A percentile compares a stretch with the other conserved stretches of the same genome.
Evolutionary conservation across 2,329 filamentous ascomycete genomes (phyloP).

Genomic region (Colletotrichum godetiae): DNA sequence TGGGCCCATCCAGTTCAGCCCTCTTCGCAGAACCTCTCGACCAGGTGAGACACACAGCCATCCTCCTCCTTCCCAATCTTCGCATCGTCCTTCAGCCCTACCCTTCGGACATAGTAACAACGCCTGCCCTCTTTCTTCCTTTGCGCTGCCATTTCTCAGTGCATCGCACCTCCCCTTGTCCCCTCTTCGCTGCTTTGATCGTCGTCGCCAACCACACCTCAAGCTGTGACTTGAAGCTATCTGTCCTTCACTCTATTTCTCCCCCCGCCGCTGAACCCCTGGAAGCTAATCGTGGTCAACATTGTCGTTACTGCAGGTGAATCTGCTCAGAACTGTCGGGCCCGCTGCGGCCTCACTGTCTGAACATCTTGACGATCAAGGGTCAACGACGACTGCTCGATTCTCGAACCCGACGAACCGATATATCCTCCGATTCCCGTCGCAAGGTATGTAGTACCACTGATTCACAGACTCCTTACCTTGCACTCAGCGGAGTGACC

Average conservation of each 20-base stretch:
- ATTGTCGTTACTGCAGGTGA: conserved; percentile 11
- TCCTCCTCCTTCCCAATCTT: conserved; percentile 22
- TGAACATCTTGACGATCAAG: conserved; percentile 7
- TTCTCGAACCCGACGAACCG: conserved; percentile 15
- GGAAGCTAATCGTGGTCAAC: conserved; percentile 30
- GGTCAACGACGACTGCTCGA: conserved; percentile 19
- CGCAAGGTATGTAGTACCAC: conserved; percentile 26
- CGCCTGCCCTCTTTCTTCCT: not conserved
- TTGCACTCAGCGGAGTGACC: not conserved
- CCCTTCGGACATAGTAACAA: conserved; percentile 2
- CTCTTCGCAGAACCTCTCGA: conserved; percentile 27
- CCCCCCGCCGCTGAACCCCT: conserved; percentile 24
- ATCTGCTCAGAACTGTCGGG: conserved; percentile 12
- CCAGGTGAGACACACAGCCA: conserved; percentile 34
- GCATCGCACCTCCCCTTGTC: not conserved
- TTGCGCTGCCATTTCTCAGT: not conserved
- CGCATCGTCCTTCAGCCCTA: conserved; percentile 21
- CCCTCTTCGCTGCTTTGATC: not conserved
- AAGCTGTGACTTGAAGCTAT: conserved; percentile 26
- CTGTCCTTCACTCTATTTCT: conserved; percentile 27
- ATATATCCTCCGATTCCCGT: conserved; percentile 29
- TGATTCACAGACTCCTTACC: not conserved
- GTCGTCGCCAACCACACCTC: not conserved
- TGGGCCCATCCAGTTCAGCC: conserved; percentile 13
- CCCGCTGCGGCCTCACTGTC: conserved; percentile 15